These are phyloP conservation scores for Ascochyta koolunga DNA, from an alignment of 2,329 filamentous ascomycete genomes.

Conservation along the genomic window DNA sequence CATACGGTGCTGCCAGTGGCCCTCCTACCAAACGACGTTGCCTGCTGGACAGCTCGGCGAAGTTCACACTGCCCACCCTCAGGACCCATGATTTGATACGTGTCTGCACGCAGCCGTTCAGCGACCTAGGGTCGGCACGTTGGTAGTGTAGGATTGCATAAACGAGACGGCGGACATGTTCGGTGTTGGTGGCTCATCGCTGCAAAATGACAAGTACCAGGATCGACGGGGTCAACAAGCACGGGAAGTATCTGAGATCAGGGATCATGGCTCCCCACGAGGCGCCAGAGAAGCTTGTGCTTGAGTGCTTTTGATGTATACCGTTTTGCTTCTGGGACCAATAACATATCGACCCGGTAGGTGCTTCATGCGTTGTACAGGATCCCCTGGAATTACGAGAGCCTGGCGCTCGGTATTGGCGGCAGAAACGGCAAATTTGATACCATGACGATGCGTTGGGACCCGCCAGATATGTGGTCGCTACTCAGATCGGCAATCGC, in stretches of 20 bases:
- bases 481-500: constrained; percentile 39
- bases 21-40: constrained; percentile 1
- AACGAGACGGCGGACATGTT: constrained; percentile 32
- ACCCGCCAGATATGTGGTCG: constrained; percentile 21
- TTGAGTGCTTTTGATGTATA: constrained; percentile 20
- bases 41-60: background rate
- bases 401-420: constrained; percentile 32
- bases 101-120: constrained; percentile 26
- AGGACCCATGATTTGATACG: background rate
- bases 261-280: constrained; percentile 23
- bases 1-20: background rate
- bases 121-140: constrained; percentile 26
- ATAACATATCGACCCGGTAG: constrained; percentile 28
- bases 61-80: background rate
- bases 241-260: constrained; percentile 5
- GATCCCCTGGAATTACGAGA: constrained; percentile 21
- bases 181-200: constrained; percentile 18
- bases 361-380: constrained; percentile 29
- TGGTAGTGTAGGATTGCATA: constrained; percentile 16
- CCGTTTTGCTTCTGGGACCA: constrained; percentile 32
- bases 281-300: constrained; percentile 15
- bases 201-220: constrained; percentile 3
- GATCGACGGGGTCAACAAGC: constrained; percentile 7
- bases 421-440: constrained; percentile 22
- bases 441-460: constrained; percentile 28